Base-by-base conservation (phyloP, 345 rosid genomes). In the Cardamine chenopodiifolia region DNA sequence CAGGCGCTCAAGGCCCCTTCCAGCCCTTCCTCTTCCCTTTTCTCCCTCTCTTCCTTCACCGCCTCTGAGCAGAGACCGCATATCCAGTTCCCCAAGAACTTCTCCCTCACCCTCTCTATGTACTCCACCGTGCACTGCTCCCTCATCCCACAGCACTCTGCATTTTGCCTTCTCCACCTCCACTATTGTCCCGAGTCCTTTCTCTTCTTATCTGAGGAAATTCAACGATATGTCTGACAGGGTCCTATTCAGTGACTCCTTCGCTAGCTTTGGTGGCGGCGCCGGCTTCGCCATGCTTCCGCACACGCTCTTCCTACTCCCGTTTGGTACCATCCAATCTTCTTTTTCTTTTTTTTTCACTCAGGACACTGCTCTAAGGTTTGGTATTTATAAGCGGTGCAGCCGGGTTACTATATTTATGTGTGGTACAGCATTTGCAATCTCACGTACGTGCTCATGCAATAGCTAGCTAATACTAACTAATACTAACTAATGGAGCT, bases 21-120 rank as follows among this genome's bases (percentile, higher is more conserved):
- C 1, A 72, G 69, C 45, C 23, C 72, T 47, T 42, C 75, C 71
- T 28, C 84, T 17, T 87, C 87, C 17, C 61, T 81, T 68, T 89
- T 95, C 80, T 80, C 92, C 77, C 75, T 86, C 85, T 92, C 96
- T 56, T 86, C 97, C 71, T 90, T 92, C 81, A 92, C 97, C 2
- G 99, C 97, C 83, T 92, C 97, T 0, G 90, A 56, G 66, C 98
- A 95, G 31, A 92, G 61, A 72, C 99, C 99, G 23, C 97, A 90
- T 50, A 95, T 83, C 97, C 92, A 86, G 53, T 88, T 90, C 76
- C 97, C 97, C 0, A 82, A 60, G 71, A 82, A 95, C 84, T 79
- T 87, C 70, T 64, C 76, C 5, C 93, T 83, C 18, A 90, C 85
- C 2, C 77, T 78, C 20, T 85, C 94, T n/a, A 92, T 86, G 87